phyloP scores from a whole-genome alignment of 768 basidiomycete species.

The Arthromyces matolae region DNA sequence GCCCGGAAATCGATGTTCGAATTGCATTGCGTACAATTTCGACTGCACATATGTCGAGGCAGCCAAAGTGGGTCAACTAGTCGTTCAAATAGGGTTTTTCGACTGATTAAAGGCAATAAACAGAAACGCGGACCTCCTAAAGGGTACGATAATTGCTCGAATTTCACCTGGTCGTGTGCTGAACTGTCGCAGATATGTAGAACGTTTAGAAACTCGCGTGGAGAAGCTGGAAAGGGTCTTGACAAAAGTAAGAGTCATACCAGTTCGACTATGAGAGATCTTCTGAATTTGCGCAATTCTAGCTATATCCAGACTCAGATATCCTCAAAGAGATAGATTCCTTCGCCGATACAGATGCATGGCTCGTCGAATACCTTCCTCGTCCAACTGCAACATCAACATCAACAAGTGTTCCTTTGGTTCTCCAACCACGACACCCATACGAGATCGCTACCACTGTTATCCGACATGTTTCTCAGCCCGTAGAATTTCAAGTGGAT shows the following conservation, averaged over 20 bases:
- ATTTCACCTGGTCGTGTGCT: not conserved
- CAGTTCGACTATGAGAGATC: not conserved
- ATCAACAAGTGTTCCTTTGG: not conserved
- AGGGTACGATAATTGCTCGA: slow-evolving; percentile 36
- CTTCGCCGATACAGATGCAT: slow-evolving; percentile 14
- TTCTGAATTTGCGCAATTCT: not conserved
- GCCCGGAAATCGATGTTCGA: slow-evolving; percentile 63
- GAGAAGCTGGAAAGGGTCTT: slow-evolving; percentile 63
- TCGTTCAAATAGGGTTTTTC: not conserved
- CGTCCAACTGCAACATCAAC: not conserved
- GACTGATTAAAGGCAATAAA: not conserved
- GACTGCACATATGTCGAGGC: slow-evolving; percentile 70
- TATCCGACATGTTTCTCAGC: slow-evolving; percentile 27
- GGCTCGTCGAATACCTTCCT: slow-evolving; percentile 5
- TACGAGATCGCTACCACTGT: slow-evolving; percentile 30
- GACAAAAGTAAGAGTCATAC: slow-evolving; percentile 24
- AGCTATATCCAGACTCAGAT: slow-evolving; percentile 67
- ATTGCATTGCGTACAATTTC: slow-evolving; percentile 59
- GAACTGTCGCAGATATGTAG: slow-evolving; percentile 45
- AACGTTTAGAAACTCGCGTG: slow-evolving; percentile 55
- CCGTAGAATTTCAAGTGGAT: slow-evolving; percentile 25
- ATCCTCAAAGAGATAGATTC: slow-evolving; percentile 53
- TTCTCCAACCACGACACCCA: slow-evolving; percentile 5
- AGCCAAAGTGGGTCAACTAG: slow-evolving; percentile 49
- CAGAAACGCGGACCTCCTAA: slow-evolving; percentile 61